Evolutionary conservation across 108 stramenopile species (phyloP).

Genomic region (Fragilaria crotonensis): DNA sequence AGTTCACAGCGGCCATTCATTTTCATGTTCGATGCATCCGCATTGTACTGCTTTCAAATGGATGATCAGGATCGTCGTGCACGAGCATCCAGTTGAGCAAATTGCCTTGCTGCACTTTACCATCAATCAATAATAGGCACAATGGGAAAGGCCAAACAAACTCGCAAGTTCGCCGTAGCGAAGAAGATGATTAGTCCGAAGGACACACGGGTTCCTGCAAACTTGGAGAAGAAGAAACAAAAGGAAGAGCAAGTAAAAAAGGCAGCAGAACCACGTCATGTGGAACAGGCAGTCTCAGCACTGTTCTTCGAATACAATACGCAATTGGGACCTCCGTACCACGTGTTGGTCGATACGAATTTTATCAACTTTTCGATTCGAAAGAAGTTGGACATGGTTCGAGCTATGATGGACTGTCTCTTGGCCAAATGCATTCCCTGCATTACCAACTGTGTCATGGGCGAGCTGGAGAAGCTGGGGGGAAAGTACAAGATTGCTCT

Average conservation of each 20-base stretch:
- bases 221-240: conserved; percentile 46
- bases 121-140: conserved; percentile 18
- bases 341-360: conserved; percentile 98
- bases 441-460: conserved; percentile 98
- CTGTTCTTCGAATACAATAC: conserved; percentile 98
- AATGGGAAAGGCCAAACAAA: conserved; percentile 93
- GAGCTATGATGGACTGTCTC: conserved; percentile 99
- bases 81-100: too few species aligned
- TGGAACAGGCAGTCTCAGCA: conserved; percentile 82
- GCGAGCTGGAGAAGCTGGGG: conserved; percentile 97
- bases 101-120: too few species aligned
- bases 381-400: conserved; percentile 98
- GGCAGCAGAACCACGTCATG: conserved; percentile 59
- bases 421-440: conserved; percentile 98
- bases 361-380: conserved; percentile 98
- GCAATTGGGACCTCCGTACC: conserved; percentile 97
- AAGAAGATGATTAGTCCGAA: conserved; percentile 89
- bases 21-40: too few species aligned
- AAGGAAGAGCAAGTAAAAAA: conserved; percentile 40
- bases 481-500: conserved; percentile 95
- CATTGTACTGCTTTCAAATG: too few species aligned
- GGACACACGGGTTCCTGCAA: conserved; percentile 81
- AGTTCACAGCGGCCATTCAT: too few species aligned
- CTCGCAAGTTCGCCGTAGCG: conserved; percentile 87
- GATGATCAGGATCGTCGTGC: too few species aligned